Percentiles rank a stretch among this genome's conserved stretches.
phyloP scores from a whole-genome alignment of 2,329 filamentous ascomycete species.

The Arthrobotrys pseudoclavata region DNA sequence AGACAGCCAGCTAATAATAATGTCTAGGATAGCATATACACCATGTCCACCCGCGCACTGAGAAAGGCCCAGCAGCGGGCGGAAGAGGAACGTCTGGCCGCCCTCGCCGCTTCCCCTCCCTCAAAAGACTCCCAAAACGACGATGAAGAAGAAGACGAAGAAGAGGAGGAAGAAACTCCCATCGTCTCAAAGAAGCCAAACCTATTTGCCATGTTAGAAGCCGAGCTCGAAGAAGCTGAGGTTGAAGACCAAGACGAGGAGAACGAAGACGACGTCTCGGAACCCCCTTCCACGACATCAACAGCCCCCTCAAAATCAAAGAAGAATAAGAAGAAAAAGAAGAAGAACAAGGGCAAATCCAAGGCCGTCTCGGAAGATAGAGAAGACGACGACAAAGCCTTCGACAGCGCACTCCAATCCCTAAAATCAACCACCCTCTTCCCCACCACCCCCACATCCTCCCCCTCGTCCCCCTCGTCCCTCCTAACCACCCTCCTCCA shows the following conservation, averaged over 20 bases:
- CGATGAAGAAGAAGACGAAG: slow-evolving; percentile 63
- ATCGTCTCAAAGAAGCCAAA: slow-evolving; percentile 68
- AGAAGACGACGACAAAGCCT: slow-evolving; percentile 72
- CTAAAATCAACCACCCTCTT: slow-evolving; percentile 69
- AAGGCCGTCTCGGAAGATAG: slow-evolving; percentile 62
- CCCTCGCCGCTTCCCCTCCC: slow-evolving; percentile 64
- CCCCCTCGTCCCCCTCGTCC: slow-evolving; percentile 56
- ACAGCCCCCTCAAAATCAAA: slow-evolving; percentile 72
- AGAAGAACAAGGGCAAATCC: slow-evolving; percentile 66
- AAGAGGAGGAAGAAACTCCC: slow-evolving; percentile 62
- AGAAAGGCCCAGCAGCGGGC: slow-evolving; percentile 74
- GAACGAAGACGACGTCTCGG: slow-evolving; percentile 65
- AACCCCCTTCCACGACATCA: slow-evolving; percentile 67
- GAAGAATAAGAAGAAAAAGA: slow-evolving; percentile 73
- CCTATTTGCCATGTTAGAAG: slow-evolving; percentile 71
- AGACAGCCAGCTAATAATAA: background rate
- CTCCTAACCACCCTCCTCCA: slow-evolving; percentile 72
- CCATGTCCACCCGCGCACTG: slow-evolving; percentile 77
- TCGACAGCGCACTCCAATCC: slow-evolving; percentile 75
- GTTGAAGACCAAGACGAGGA: slow-evolving; percentile 65
- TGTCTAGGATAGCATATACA: slow-evolving; percentile 3
- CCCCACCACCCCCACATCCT: slow-evolving; percentile 50
- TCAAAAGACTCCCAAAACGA: background rate
- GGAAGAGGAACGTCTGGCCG: slow-evolving; percentile 72
- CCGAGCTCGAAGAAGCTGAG: slow-evolving; percentile 66